Evolutionary conservation across 768 basidiomycete species (phyloP).

Genomic region (Suillus sp.): DNA sequence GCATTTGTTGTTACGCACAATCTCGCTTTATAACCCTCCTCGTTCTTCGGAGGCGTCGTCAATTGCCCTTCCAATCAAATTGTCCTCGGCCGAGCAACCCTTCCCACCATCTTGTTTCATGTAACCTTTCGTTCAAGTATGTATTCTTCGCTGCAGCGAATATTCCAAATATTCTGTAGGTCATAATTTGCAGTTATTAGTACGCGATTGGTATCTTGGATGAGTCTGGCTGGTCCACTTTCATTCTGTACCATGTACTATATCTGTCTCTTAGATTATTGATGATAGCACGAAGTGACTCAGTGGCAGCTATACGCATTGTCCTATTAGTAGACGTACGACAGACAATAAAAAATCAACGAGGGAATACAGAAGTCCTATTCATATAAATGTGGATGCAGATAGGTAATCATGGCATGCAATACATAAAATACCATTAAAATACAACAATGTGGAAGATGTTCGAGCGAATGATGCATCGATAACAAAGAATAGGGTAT

Average conservation of each 20-base stretch:
- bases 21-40: background rate
- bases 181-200: background rate
- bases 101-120: background rate
- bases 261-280: background rate
- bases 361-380: background rate
- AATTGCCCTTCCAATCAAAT: background rate
- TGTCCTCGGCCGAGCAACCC: background rate
- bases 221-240: background rate
- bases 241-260: background rate
- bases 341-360: background rate
- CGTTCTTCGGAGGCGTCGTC: background rate
- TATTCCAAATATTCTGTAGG: background rate
- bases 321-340: constrained; percentile 3
- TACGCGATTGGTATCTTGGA: background rate
- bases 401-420: background rate
- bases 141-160: background rate
- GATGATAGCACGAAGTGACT: background rate
- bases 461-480: background rate
- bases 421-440: constrained; percentile 9
- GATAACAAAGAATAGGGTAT: background rate
- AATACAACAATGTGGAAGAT: constrained; percentile 1
- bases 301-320: background rate
- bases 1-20: background rate
- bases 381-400: background rate
- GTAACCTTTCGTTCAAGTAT: background rate